phyloP scores from a whole-genome alignment of 139 green algal species.

The Choricystis sp. region DNA sequence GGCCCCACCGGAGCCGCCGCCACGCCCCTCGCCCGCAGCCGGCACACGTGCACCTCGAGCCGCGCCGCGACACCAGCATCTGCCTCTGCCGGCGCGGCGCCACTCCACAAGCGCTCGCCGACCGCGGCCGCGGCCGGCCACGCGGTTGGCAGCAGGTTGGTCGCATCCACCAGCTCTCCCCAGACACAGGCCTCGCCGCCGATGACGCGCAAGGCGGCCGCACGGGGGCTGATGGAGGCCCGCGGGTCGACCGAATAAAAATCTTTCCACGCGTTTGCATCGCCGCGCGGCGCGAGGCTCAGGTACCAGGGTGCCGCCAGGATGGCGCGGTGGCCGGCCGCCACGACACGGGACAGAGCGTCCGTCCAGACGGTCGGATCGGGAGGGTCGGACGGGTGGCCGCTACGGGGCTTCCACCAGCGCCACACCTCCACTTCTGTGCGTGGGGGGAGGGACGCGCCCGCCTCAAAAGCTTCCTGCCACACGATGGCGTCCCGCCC shows the following conservation, averaged over 20 bases:
- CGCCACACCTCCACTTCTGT: slow-evolving; percentile 33
- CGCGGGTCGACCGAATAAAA: slow-evolving; percentile 7
- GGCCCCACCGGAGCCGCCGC: not conserved
- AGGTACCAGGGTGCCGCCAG: slow-evolving; percentile 31
- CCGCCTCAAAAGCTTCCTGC: slow-evolving; percentile 31
- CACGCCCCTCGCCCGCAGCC: not conserved
- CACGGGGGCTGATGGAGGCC: not conserved
- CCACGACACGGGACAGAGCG: not conserved
- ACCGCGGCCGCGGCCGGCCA: slow-evolving; percentile 37
- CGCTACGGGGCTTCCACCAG: slow-evolving; percentile 15
- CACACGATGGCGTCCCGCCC: slow-evolving; percentile 22
- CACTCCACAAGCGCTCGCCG: slow-evolving; percentile 36
- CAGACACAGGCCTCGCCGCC: slow-evolving; percentile 42
- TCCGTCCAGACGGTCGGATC: not conserved
- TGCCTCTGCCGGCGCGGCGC: not conserved
- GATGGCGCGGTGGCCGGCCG: slow-evolving; percentile 11
- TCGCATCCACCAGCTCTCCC: slow-evolving; percentile 36
- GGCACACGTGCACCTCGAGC: not conserved
- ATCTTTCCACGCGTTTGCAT: slow-evolving; percentile 2
- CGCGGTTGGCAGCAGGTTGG: slow-evolving; percentile 21
- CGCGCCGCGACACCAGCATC: not conserved
- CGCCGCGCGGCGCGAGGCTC: slow-evolving; percentile 11
- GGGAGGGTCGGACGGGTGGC: not conserved
- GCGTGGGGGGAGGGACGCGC: slow-evolving; percentile 1
- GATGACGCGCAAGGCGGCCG: slow-evolving; percentile 16